These are phyloP conservation scores for Diaporthe vaccinii DNA, from an alignment of 2,329 filamentous ascomycete genomes.

Conservation along the genomic window DNA sequence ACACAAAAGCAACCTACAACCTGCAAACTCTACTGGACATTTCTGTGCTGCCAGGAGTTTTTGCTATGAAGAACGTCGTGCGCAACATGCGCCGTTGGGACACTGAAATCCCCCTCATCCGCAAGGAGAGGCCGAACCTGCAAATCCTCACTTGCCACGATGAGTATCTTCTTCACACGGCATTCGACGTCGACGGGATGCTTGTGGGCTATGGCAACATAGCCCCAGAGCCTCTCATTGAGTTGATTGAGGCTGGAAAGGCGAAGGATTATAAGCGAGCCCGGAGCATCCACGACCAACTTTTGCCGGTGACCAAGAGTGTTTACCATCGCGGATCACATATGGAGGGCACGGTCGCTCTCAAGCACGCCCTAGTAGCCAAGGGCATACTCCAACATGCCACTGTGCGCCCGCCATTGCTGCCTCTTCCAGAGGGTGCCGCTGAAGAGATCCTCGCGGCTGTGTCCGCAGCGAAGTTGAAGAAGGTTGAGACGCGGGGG, in stretches of 20 bases:
- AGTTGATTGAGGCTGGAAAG: conserved; percentile 1
- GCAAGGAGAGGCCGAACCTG: conserved; percentile 51
- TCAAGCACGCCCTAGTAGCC: background rate
- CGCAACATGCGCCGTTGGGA: conserved; percentile 71
- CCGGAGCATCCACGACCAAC: background rate
- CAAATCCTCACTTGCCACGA: conserved; percentile 12
- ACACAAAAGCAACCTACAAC: conserved; percentile 12
- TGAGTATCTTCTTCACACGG: conserved; percentile 5
- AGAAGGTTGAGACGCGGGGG: background rate
- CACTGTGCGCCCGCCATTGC: background rate
- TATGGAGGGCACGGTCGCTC: conserved; percentile 5
- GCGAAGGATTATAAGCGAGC: background rate
- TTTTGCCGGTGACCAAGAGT: background rate
- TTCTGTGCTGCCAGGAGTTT: conserved; percentile 57
- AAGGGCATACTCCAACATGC: background rate
- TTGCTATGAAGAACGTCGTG: conserved; percentile 70
- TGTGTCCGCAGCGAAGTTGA: background rate
- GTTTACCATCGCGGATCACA: conserved; percentile 12
- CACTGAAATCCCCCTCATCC: conserved; percentile 67
- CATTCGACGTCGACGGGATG: conserved; percentile 1
- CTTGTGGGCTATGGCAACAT: conserved; percentile 9
- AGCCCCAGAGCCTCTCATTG: background rate
- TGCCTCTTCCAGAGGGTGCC: background rate
- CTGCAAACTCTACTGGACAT: background rate
- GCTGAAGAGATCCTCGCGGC: background rate